Evolutionary conservation across 73 alveolate species (phyloP).

Genomic region (Durusdinium trenchii): DNA sequence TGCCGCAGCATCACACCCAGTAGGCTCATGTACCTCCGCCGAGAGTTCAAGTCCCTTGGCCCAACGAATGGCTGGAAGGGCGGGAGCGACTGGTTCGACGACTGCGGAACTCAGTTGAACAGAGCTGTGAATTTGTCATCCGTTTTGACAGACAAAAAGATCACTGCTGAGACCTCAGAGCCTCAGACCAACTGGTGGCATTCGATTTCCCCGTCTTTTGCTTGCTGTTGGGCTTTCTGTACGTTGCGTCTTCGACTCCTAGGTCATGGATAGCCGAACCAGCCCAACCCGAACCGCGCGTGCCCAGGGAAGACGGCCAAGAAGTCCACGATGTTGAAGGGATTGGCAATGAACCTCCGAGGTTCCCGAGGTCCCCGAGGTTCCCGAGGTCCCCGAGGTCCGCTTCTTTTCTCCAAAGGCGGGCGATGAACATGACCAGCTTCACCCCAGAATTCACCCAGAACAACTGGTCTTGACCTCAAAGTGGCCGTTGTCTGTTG

Average conservation of each 20-base stretch:
- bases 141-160: no score
- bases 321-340: constrained; percentile 72
- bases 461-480: no score
- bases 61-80: background rate
- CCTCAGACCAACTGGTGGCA: background rate
- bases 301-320: constrained; percentile 90
- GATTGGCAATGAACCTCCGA: constrained; percentile 38
- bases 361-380: no score
- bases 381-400: no score
- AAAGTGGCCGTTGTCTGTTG: no score
- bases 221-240: no score
- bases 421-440: no score
- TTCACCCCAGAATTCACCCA: no score
- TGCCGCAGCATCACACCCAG: constrained; percentile 85
- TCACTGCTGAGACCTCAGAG: background rate
- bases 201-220: background rate
- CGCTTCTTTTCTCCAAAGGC: no score
- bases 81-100: background rate
- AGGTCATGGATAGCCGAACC: background rate
- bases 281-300: background rate
- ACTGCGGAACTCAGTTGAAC: background rate
- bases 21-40: constrained; percentile 64
- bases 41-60: background rate
- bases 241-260: background rate
- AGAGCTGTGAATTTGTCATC: background rate